Percentiles rank a stretch among this genome's conserved stretches.
Conservation (phyloP, 2,329 filamentous ascomycete genomes). For the Aspergillus fumigatus region DNA sequence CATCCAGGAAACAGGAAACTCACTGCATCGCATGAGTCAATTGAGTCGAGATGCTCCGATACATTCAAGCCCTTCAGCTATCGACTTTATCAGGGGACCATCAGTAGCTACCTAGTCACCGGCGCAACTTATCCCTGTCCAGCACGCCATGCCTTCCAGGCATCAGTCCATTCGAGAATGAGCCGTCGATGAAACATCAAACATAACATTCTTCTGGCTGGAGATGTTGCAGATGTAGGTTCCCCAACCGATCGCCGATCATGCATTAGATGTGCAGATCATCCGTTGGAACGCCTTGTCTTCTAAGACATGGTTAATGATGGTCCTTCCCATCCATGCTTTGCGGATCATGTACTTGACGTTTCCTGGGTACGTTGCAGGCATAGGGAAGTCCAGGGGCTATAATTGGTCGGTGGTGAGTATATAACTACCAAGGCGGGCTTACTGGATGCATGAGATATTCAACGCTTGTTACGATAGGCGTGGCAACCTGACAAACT, state of each 20-base stretch:
- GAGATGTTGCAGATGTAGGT: too few relatives aligned
- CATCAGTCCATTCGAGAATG: too few relatives aligned
- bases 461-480: background rate
- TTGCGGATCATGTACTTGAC: background rate
- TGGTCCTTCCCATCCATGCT: background rate
- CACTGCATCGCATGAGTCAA: too few relatives aligned
- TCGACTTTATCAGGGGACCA: too few relatives aligned
- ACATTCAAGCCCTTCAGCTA: too few relatives aligned
- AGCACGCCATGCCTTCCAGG: too few relatives aligned
- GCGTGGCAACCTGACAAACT: too few relatives aligned
- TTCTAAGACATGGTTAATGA: background rate
- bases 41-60: too few relatives aligned
- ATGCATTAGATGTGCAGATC: background rate
- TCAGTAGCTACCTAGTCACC: too few relatives aligned
- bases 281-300: background rate
- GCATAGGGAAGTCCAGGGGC: background rate
- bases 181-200: too few relatives aligned
- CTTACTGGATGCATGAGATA: background rate
- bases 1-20: fast-evolving
- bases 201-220: too few relatives aligned
- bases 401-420: background rate
- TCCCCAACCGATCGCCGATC: background rate
- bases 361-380: background rate
- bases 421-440: background rate
- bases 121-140: too few relatives aligned